phyloP scores from a whole-genome alignment of 2,329 filamentous ascomycete species.

The Exophiala alcalophila region DNA sequence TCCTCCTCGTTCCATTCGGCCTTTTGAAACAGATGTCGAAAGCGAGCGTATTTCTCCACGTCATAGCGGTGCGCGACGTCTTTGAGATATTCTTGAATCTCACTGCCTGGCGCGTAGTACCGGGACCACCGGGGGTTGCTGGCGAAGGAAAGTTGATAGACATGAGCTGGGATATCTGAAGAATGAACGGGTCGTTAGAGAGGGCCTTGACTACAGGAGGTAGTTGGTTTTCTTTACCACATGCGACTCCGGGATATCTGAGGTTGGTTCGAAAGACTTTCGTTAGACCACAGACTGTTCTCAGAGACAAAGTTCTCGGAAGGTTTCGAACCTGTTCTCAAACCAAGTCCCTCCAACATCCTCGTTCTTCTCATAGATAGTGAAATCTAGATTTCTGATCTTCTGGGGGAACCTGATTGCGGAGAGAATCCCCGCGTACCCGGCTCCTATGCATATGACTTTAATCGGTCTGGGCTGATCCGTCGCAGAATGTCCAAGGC shows the following conservation, averaged over 20 bases:
- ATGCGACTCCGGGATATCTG: slow-evolving; percentile 19
- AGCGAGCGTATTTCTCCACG: slow-evolving; percentile 26
- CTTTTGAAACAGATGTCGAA: slow-evolving; percentile 18
- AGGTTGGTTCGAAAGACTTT: background rate
- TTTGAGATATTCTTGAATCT: slow-evolving; percentile 23
- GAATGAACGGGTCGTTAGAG: too few species aligned
- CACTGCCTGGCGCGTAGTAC: slow-evolving; percentile 17
- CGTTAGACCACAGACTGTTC: slow-evolving; percentile 33
- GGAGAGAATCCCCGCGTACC: slow-evolving; percentile 40
- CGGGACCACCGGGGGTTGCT: slow-evolving; percentile 34
- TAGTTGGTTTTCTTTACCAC: too few species aligned
- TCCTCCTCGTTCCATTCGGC: slow-evolving; percentile 22
- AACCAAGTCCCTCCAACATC: slow-evolving; percentile 35
- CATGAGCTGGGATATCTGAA: slow-evolving; percentile 48
- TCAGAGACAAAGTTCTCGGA: background rate
- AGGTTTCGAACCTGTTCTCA: slow-evolving; percentile 26
- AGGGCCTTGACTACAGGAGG: too few species aligned
- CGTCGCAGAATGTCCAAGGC: too few species aligned
- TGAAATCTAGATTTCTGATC: slow-evolving; percentile 20
- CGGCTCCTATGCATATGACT: slow-evolving; percentile 37
- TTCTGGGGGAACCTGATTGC: slow-evolving; percentile 33
- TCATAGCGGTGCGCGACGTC: slow-evolving; percentile 20
- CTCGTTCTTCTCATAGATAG: slow-evolving; percentile 31
- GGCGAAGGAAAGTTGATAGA: slow-evolving; percentile 52
- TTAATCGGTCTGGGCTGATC: slow-evolving; percentile 9